Base-by-base conservation (phyloP, 2,329 filamentous ascomycete genomes). In the Calonectria pteridis region DNA sequence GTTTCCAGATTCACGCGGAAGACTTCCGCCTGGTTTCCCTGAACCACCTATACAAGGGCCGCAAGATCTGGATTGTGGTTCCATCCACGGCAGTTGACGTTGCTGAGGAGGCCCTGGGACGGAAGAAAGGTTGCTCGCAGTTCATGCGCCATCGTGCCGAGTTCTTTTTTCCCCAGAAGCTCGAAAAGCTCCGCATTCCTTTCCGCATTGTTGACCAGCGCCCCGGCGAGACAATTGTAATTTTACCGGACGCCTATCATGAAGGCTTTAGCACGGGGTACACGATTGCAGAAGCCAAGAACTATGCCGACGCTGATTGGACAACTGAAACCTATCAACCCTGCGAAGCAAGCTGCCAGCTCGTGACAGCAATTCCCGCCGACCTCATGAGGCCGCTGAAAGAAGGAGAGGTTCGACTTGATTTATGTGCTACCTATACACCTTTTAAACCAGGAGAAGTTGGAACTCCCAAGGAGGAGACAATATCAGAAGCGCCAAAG, bases 211-310 rank as follows among this genome's bases (percentile, higher is more conserved):
- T 85, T 65, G 84, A 85, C 43, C 84, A 85, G 66, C 80, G 83
- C 1, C 83, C 84, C 7, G 84, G 84, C 9, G 84, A 85, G 76
- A 85, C 84, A 11, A 83, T 85, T 46, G 84, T 85, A 46, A 83
- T 85, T 55, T 75, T 85, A 10, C 84, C 84, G 0, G 84, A 85
- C 67, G 84, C 84, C 6, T 85, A 85, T 63, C 84, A 85, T 68
- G 83, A 85, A 72, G 84, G 84, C 3, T 85, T 85, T 72, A 85
- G 84, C 76, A 85, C 84, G n/a, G 84, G 84, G 0, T 85, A 85
- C 67, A 85, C 84, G 46, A 81, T 85, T 58, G 84, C 84, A 4
- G 84, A 85, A 70, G 84, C 84, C 46, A 85, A 85, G 72, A 85
- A 85, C 64, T 85, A 85, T 64, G 84, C 84, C 26, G 84, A 85